Conservation (phyloP, 2,329 filamentous ascomycete species). For the Beauveria brongniartii region DNA sequence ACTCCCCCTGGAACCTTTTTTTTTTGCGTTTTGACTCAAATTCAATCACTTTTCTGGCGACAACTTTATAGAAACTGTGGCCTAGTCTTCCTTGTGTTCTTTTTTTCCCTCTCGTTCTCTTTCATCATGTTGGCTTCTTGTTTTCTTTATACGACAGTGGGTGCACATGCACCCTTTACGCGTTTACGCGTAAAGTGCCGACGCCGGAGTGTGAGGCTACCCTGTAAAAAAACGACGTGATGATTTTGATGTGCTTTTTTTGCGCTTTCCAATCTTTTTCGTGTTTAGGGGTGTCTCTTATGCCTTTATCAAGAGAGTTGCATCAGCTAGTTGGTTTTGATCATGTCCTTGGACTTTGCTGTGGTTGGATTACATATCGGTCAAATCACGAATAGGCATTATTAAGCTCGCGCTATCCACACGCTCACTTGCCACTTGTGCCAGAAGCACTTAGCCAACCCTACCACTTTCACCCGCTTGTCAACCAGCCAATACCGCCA, state of each 20-base stretch:
- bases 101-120: background rate
- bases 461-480: background rate
- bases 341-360: background rate
- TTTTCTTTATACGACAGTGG: too few relatives aligned
- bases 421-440: constrained; percentile 7
- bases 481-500: background rate
- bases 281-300: background rate
- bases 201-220: background rate
- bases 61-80: too few relatives aligned
- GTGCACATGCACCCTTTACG: background rate
- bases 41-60: too few relatives aligned
- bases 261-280: background rate
- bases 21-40: background rate
- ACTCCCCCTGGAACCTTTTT: constrained; percentile 28
- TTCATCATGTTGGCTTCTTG: background rate
- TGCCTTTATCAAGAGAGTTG: background rate
- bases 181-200: background rate
- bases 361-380: background rate
- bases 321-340: background rate
- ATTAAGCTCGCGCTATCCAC: constrained; percentile 16
- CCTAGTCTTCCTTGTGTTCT: too few relatives aligned
- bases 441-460: background rate
- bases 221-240: background rate
- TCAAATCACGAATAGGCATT: constrained; percentile 9
- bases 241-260: background rate